These are phyloP conservation scores for Boletellus ananas DNA, from an alignment of 768 basidiomycete species.

Conservation along the genomic window DNA sequence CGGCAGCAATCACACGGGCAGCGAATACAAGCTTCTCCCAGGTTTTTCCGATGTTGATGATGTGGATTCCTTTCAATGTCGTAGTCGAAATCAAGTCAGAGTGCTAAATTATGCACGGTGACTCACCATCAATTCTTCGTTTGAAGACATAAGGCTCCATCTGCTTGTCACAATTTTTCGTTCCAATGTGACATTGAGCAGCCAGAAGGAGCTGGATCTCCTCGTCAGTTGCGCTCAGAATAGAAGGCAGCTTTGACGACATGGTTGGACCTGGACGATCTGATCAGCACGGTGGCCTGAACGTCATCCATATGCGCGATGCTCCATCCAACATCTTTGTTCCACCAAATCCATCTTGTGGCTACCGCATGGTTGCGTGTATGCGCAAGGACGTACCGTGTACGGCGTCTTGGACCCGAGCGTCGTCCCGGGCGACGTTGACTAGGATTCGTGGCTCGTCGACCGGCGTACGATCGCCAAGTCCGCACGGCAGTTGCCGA, in stretches of 20 bases:
- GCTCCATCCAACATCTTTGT: conserved; percentile 35
- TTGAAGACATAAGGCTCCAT: conserved; percentile 99
- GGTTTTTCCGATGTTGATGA: conserved; percentile 98
- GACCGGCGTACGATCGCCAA: conserved; percentile 3
- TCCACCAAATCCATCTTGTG: conserved; percentile 3
- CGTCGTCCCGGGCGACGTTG: conserved; percentile 42
- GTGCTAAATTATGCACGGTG: neutral
- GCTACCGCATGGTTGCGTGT: conserved; percentile 1
- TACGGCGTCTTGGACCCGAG: conserved; percentile 33
- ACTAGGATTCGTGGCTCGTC: conserved; percentile 30
- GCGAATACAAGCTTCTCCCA: conserved; percentile 99
- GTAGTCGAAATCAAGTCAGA: conserved; percentile 11
- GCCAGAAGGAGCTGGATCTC: conserved; percentile 94
- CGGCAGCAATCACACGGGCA: conserved; percentile 93
- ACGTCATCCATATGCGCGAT: conserved; percentile 28
- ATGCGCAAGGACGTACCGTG: conserved; percentile 37
- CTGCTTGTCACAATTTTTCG: conserved; percentile 99
- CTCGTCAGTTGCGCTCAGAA: conserved; percentile 93
- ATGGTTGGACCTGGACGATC: conserved; percentile 36
- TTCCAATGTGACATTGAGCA: conserved; percentile 95
- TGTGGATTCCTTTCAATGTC: conserved; percentile 71
- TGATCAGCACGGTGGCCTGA: conserved; percentile 23
- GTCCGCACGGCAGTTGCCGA: conserved; percentile 25
- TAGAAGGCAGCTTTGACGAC: conserved; percentile 91
- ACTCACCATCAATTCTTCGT: conserved; percentile 88